These are phyloP conservation scores for Verticillium dahliae DNA, from an alignment of 2,329 filamentous ascomycete genomes.

Conservation along the genomic window DNA sequence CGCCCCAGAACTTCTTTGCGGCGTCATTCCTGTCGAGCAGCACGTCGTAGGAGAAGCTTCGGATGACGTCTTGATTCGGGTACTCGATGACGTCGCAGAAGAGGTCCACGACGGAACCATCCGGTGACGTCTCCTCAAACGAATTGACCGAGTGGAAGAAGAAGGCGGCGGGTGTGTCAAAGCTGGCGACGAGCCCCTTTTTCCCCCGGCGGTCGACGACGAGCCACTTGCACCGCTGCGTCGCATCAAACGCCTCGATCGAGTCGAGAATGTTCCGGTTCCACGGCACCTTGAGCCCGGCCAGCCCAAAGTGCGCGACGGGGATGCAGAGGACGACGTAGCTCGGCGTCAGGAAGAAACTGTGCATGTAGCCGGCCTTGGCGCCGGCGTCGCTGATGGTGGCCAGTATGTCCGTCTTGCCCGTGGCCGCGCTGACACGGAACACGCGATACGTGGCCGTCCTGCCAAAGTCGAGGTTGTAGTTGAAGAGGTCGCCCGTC, in stretches of 20 bases:
- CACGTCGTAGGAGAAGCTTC: constrained; percentile 63
- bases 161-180: constrained; percentile 63
- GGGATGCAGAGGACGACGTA: constrained; percentile 71
- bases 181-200: constrained; percentile 59
- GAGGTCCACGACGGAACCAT: constrained; percentile 36
- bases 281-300: constrained; percentile 56
- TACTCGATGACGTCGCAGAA: constrained; percentile 62
- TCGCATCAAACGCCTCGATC: constrained; percentile 55
- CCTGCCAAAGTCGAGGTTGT: constrained; percentile 62
- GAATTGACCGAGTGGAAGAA: constrained; percentile 77
- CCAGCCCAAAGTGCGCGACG: constrained; percentile 50
- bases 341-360: constrained; percentile 65
- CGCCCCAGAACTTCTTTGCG: constrained; percentile 33
- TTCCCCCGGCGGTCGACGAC: constrained; percentile 61
- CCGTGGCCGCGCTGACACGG: constrained; percentile 52
- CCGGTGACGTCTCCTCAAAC: constrained; percentile 51
- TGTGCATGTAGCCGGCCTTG: constrained; percentile 71
- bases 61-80: constrained; percentile 57
- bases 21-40: constrained; percentile 47
- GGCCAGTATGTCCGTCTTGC: constrained; percentile 64
- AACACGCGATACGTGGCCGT: constrained; percentile 63
- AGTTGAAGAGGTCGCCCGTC: constrained; percentile 76
- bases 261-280: constrained; percentile 62
- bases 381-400: constrained; percentile 44
- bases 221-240: constrained; percentile 59